Evolutionary conservation across 148 eudicot genomes (phyloP), one percentile per base, ranked within the genome.

Genomic region (Rhododendron mucronatum): DNA sequence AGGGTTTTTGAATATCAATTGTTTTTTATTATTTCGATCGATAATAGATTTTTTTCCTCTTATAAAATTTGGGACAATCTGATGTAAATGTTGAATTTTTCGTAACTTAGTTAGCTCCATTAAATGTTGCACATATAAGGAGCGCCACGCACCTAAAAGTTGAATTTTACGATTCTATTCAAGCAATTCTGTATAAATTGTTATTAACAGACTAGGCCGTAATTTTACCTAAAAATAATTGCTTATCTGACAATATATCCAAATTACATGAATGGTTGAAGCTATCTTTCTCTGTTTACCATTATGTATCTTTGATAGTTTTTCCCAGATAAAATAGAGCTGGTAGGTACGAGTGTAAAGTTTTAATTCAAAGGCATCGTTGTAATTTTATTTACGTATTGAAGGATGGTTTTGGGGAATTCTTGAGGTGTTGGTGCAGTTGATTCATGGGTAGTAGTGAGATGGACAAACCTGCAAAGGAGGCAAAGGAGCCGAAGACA

Each of bases 381-480:
- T 78, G 21, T 84, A 45, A 80, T 78, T 2, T 10, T 15, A 33
- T 18, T 75, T 61, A 33, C 30, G 23, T 11, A 59, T 74, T 80
- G 67, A 77, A 86, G 88, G 86, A 89, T 89, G 86, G 39, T 89
- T 44, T 79, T 84, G 89, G 81, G 18, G 79, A 11, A 57, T 37
- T 51, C 28, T 37, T 59, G 80, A 84, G 82, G 63, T 33, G 28
- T 81, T 63, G 71, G 85, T 21, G 47, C 48, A 45, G 39, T 57
- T 88, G 88, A 88, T 85, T 87, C 73, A 97, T 95, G 99, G 98
- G 95, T 81, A 91, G 96, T 85, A 93, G 92, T 89, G 99, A 97
- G 88, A 93, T 93, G 86, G 99, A 97, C 80, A 94, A 95, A 86
- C 86, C 93, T 80, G 82, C 91, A 12, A 92, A 91, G 87, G 95